These are phyloP conservation scores for Jacaranda mimosifolia DNA, from an alignment of 257 asterid species.

Conservation along the genomic window DNA sequence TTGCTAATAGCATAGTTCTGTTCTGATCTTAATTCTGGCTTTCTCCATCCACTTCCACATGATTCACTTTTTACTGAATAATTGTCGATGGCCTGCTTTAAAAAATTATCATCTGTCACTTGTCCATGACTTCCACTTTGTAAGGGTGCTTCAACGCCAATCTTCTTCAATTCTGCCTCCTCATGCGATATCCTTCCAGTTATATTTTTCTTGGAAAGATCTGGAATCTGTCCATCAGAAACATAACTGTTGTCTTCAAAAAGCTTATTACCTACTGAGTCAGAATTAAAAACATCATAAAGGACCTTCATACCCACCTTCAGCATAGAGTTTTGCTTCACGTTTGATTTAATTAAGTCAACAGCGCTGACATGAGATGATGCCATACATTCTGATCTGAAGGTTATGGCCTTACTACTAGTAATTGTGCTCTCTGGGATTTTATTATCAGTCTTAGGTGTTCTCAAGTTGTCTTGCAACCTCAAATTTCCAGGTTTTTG, in stretches of 20 bases:
- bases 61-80: conserved; percentile 39
- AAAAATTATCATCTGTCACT: conserved; percentile 32
- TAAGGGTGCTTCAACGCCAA: conserved; percentile 45
- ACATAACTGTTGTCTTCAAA: conserved; percentile 25
- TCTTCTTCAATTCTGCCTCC: conserved; percentile 50
- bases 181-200: conserved; percentile 30
- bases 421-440: conserved; percentile 35
- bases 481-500: conserved; percentile 49
- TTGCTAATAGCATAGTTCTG: conserved; percentile 28
- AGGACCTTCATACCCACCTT: conserved; percentile 42
- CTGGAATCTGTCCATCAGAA: conserved; percentile 38
- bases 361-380: conserved; percentile 42
- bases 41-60: conserved; percentile 40
- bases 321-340: conserved; percentile 37
- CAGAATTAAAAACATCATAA: conserved; percentile 42
- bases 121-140: conserved; percentile 38
- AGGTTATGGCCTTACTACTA: conserved; percentile 43
- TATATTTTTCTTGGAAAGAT: conserved; percentile 39
- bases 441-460: conserved; percentile 36
- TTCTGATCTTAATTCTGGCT: conserved; percentile 40
- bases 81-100: conserved; percentile 29
- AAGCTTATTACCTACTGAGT: conserved; percentile 34
- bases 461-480: conserved; percentile 46
- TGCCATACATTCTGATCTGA: conserved; percentile 41
- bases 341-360: conserved; percentile 44